Percentiles rank a stretch among this genome's conserved stretches.
Evolutionary conservation across 805 yeast genomes (phyloP).

Genomic region (Myxozyma lipomycoides): DNA sequence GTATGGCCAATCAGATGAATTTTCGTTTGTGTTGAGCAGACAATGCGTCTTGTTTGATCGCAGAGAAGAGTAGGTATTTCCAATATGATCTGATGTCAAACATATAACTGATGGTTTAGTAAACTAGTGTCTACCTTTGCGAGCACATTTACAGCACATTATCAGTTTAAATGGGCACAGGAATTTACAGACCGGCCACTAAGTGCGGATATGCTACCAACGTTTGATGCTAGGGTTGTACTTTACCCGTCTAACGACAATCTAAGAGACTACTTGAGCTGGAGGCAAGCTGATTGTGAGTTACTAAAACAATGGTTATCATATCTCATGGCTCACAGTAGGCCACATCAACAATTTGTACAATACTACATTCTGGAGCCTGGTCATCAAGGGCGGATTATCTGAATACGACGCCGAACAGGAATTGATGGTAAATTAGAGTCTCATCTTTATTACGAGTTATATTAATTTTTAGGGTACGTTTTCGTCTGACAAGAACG

Average conservation of each 20-base stretch:
- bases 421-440: slow-evolving; percentile 42
- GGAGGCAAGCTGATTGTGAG: slow-evolving; percentile 88
- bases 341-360: slow-evolving; percentile 86
- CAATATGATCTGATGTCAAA: not conserved
- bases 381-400: slow-evolving; percentile 65
- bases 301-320: no score
- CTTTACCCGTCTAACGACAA: slow-evolving; percentile 62
- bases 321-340: not conserved
- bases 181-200: slow-evolving; percentile 52
- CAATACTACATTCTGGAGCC: slow-evolving; percentile 88
- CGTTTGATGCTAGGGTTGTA: slow-evolving; percentile 89
- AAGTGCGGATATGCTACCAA: slow-evolving; percentile 58
- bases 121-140: slow-evolving; percentile 80
- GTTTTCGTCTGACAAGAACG: slow-evolving; percentile 78
- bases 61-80: slow-evolving; percentile 47
- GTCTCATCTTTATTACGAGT: not conserved
- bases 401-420: slow-evolving; percentile 79
- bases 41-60: slow-evolving; percentile 72
- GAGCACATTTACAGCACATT: slow-evolving; percentile 73
- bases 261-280: slow-evolving; percentile 76
- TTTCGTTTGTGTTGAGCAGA: slow-evolving; percentile 68
- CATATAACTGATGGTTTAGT: slow-evolving; percentile 32
- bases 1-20: slow-evolving; percentile 95
- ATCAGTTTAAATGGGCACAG: slow-evolving; percentile 62
- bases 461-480: slow-evolving; percentile 50